Percentiles rank a stretch among this genome's conserved stretches.
phyloP scores from a whole-genome alignment of 2,329 filamentous ascomycete species.

The Aspergillus hiratsukae region DNA sequence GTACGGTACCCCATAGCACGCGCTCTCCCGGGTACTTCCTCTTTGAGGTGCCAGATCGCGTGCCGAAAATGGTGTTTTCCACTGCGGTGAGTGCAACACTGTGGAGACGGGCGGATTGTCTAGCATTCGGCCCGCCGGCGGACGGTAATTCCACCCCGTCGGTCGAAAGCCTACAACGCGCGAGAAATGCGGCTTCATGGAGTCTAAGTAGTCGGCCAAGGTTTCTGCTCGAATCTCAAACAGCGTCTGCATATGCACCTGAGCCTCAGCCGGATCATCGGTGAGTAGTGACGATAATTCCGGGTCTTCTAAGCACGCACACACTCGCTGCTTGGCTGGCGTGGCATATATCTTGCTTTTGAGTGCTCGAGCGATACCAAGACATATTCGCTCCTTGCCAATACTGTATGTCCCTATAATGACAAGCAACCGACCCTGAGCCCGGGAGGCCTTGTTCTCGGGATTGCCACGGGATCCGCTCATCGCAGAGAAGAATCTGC shows the following conservation, averaged over 20 bases:
- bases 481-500: slow-evolving; percentile 55
- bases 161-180: slow-evolving; percentile 88
- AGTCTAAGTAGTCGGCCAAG: slow-evolving; percentile 77
- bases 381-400: slow-evolving; percentile 92
- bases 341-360: slow-evolving; percentile 86
- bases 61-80: slow-evolving; percentile 70
- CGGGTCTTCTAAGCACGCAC: slow-evolving; percentile 76
- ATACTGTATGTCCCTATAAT: slow-evolving; percentile 97
- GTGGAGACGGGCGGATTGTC: slow-evolving; percentile 61
- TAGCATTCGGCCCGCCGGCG: slow-evolving; percentile 59
- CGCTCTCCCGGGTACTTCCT: slow-evolving; percentile 74
- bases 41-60: slow-evolving; percentile 73
- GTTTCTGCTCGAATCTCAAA: slow-evolving; percentile 93
- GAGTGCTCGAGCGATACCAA: slow-evolving; percentile 83
- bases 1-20: slow-evolving; percentile 92
- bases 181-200: slow-evolving; percentile 75
- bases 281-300: slow-evolving; percentile 77
- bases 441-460: slow-evolving; percentile 25
- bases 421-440: slow-evolving; percentile 70
- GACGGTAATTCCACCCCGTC: slow-evolving; percentile 89
- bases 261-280: slow-evolving; percentile 72
- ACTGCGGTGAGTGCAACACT: slow-evolving; percentile 63
- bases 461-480: slow-evolving; percentile 26
- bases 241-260: slow-evolving; percentile 96
- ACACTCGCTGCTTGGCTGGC: slow-evolving; percentile 76